These are phyloP conservation scores for Phaeosphaeria sp. DNA, from an alignment of 2,329 filamentous ascomycete genomes.

Conservation along the genomic window DNA sequence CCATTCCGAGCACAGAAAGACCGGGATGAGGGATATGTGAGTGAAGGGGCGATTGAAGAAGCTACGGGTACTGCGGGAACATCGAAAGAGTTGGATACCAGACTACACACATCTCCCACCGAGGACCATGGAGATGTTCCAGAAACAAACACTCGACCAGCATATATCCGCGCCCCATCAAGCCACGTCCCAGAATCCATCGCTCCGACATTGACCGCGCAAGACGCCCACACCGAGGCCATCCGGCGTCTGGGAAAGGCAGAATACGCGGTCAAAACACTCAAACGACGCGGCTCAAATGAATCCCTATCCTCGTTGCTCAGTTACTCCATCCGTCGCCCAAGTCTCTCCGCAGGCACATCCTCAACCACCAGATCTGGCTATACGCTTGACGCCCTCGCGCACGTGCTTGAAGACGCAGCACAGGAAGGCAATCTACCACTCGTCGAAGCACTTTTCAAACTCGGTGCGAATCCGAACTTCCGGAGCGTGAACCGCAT, in stretches of 20 bases:
- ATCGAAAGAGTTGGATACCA: not conserved
- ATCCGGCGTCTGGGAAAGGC: conserved; percentile 2
- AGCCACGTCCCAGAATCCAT: not conserved
- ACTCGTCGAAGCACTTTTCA: conserved; percentile 17
- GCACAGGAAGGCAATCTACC: conserved; percentile 20
- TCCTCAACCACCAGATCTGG: not conserved
- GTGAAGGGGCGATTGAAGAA: not conserved
- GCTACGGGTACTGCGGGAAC: not conserved
- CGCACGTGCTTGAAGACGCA: conserved; percentile 19
- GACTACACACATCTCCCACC: not conserved
- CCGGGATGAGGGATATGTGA: not conserved
- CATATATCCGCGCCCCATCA: not conserved
- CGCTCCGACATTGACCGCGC: not conserved
- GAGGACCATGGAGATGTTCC: not conserved
- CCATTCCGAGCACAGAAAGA: not conserved
- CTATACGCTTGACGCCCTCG: conserved; percentile 7
- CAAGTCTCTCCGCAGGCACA: not conserved
- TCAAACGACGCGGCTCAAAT: conserved; percentile 5
- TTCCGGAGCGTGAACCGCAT: not conserved
- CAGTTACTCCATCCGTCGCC: conserved; percentile 4
- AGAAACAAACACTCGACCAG: not conserved
- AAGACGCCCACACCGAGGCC: not conserved
- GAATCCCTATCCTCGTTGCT: conserved; percentile 4
- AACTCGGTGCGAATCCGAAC: conserved; percentile 13
- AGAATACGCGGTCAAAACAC: not conserved